Evolutionary conservation across 2,329 filamentous ascomycete species (phyloP), one percentile per base, ranked within the genome.

Genomic region (Fusarium sp.): DNA sequence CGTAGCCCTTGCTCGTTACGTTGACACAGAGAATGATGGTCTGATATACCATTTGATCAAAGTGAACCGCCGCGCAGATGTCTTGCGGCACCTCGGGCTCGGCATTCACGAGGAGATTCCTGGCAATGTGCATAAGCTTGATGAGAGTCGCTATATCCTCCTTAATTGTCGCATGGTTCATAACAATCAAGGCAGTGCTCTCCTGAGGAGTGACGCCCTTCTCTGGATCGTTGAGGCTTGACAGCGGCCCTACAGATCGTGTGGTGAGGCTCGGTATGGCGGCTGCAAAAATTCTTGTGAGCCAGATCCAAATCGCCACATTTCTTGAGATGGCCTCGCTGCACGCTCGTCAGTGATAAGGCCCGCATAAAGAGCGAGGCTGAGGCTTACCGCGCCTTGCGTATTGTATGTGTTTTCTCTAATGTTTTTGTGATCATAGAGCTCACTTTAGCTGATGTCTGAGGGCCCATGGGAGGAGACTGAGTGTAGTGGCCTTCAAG

Each of bases 81-180:
- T 92, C 89, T 77, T 92, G 90, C 4, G 90, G 89, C 7, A 91
- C 87, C 76, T 90, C 88, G 18, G 90, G 89, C 75, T 91, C 88
- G 12, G 87, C 86, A 15, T 90, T 90, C 35, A 91, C 90, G 29
- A 92, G 83, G 67, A 92, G 82, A 70, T 92, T 92, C 55, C 90
- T 83, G 3, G 89, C 88, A 76, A 92, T 90, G 68, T 91, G 88
- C 87, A 92, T 89, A 64, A 92, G 82, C 81, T 90, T 91, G 82
- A 91, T 91, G 59, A 92, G 83, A 64, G 89, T 87, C 59, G 88
- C 86, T 62, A 92, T 80, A 64, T 91, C 89, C 66, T 91, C 88
- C 75, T 90, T 89, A 65, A 92, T 84, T 31, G 84, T 83, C 10
- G 83, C 84, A 75, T 90, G 89, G 78, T 92, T 90, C 80, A 88